Base-by-base conservation (phyloP, 129 eudicot genomes). In the Artemisia argyi region DNA sequence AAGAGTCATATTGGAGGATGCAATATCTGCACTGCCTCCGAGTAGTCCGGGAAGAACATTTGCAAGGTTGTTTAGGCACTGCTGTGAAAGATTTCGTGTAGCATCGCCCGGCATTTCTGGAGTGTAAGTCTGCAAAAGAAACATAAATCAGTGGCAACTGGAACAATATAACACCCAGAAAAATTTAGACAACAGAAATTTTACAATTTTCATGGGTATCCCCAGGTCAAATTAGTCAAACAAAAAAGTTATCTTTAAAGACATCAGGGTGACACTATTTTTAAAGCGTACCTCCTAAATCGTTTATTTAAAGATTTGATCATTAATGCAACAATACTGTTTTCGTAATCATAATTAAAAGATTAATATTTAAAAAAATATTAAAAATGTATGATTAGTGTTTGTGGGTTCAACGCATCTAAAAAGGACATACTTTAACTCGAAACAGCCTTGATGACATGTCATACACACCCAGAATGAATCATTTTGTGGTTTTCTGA, bases 1-100 rank as follows among this genome's bases (percentile, higher is more conserved):
- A 7, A 87, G 74, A 20, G 93, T 87, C 89, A 84, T 87, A 79
- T 82, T 87, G 63, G 92, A 87, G 50, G 89, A 87, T 22, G 92
- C 89, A 26, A 84, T 78, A 68, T 87, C 92, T 0, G 92, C 92
- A 81, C 89, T 87, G 13, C 92, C 92, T 50, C 87, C 89, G 1
- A 87, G 60, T 24, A 87, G 85, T 18, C 92, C 89, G 3, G 92
- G 92, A 16, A 87, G 87, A 53, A 81, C 85, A 39, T 70, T 70
- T 26, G 87, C 85, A 24, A 84, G 73, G 19, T 85, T 81, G 12
- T 81, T 87, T 13, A 87, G 73, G 75, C 80, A 72, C 35, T 76
- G 54, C 63, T 87, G 92, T 39, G 87, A 87, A 11, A 84, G 75
- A 70, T 84, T 87, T 19, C 83, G 69, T 51, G 92, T 84, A 59